Conservation (phyloP, 805 yeast species). For the Candida sonorensis region DNA sequence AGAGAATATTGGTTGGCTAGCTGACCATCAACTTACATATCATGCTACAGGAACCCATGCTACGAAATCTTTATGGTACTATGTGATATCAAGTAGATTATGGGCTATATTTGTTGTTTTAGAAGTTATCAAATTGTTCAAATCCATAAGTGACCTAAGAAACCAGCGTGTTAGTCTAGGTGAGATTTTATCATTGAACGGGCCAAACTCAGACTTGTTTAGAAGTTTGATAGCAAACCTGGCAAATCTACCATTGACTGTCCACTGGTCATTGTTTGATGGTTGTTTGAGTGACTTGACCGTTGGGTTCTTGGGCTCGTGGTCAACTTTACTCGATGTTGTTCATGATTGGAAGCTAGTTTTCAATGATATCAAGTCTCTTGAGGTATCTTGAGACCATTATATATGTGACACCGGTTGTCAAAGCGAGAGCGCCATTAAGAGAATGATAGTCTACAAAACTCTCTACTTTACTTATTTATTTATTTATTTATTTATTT, state of each 20-base stretch:
- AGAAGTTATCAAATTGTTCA: slow-evolving; percentile 21
- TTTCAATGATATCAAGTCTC: slow-evolving; percentile 6
- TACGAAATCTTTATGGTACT: slow-evolving; percentile 20
- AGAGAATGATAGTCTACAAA: too few relatives aligned
- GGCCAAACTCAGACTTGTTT: slow-evolving; percentile 8
- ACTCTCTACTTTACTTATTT: neutral
- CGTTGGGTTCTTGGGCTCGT: slow-evolving; percentile 31
- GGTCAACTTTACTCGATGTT: slow-evolving; percentile 19
- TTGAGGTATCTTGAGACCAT: slow-evolving; percentile 2
- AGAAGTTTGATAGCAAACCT: slow-evolving; percentile 22
- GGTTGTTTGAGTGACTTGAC: slow-evolving; percentile 26
- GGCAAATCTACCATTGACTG: slow-evolving; percentile 30
- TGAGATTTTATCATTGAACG: slow-evolving; percentile 6
- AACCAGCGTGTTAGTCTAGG: too few relatives aligned
- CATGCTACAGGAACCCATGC: slow-evolving; percentile 10
- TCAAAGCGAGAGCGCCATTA: too few relatives aligned
- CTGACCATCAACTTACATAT: slow-evolving; percentile 26
- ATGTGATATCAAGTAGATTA: slow-evolving; percentile 24
- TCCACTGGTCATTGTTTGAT: slow-evolving; percentile 30
- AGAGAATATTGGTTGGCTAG: slow-evolving; percentile 29
- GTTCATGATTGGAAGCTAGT: slow-evolving; percentile 16
- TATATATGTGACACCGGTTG: too few relatives aligned
- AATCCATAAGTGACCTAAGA: slow-evolving; percentile 3
- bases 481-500: slow-evolving; percentile 2
- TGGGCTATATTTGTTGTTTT: slow-evolving; percentile 31